Conservation (phyloP, 495 filamentous ascomycete genomes). For the Talaromyces nanjingensis region DNA sequence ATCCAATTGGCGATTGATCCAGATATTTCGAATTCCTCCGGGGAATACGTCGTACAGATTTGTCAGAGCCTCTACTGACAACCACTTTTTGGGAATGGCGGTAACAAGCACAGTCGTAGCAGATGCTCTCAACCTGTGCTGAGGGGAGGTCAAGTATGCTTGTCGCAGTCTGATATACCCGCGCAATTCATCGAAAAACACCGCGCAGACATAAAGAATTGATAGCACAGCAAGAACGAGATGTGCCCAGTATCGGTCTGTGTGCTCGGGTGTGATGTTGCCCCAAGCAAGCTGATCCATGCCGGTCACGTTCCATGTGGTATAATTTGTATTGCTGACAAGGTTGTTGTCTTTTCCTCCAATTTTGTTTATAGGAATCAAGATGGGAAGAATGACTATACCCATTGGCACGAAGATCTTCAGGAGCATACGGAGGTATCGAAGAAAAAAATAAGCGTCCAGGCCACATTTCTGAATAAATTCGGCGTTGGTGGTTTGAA, state of each 20-base stretch:
- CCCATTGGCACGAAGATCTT: constrained; percentile 85
- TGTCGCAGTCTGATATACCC: constrained; percentile 94
- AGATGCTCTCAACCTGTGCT: constrained; percentile 90
- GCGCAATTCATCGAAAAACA: constrained; percentile 80
- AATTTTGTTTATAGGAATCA: constrained; percentile 76
- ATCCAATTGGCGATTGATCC: constrained; percentile 90
- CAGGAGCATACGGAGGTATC: constrained; percentile 87
- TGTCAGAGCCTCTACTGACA: constrained; percentile 69
- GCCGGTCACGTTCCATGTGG: constrained; percentile 51
- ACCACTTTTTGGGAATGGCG: constrained; percentile 83
- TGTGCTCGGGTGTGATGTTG: constrained; percentile 70
- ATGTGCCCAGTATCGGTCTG: constrained; percentile 82
- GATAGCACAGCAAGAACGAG: constrained; percentile 73
- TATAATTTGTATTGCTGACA: constrained; percentile 26
- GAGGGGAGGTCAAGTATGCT: constrained; percentile 89
- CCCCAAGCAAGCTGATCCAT: constrained; percentile 81
- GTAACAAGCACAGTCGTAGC: constrained; percentile 93
- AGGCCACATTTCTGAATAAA: constrained; percentile 93
- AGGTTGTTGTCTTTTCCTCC: constrained; percentile 57
- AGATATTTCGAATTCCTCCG: constrained; percentile 91
- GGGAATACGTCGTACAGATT: constrained; percentile 95
- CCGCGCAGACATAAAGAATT: constrained; percentile 75
- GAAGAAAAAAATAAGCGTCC: constrained; percentile 96
- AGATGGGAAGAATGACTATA: constrained; percentile 70
- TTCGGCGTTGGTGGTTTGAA: constrained; percentile 73